Base-by-base conservation (phyloP, 176 grass and related monocot genomes). In the Musa acuminata region DNA sequence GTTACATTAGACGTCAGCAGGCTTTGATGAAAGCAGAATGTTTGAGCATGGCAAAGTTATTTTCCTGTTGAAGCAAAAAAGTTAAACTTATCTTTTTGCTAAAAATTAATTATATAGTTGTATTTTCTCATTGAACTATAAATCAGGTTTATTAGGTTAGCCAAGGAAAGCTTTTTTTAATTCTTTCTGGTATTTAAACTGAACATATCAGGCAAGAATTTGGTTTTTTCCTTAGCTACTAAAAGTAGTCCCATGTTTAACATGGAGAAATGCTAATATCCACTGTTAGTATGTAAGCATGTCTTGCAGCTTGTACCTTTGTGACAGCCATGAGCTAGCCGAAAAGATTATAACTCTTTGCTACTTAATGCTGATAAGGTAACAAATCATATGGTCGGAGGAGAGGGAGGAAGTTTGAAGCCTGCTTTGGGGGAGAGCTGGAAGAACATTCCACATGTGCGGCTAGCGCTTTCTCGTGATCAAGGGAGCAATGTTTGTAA, bases 351-450 rank as follows among this genome's bases (percentile, higher is more conserved):
- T 19, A 48, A 69, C 29, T n/a, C 35, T 69, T 67, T 43, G 13
- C 51, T 70, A 17, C 29, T 19, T 50, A 17, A 70, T 70, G 19
- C n/a, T n/a, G 19, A 70, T 51, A 20, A 70, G 67, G 67, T 70
- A 70, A 51, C 67, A 17, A 70, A 70, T 70, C 48, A 70, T 51
- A 70, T 70, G 67, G 67, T 70, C 9, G 67, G 43, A 50, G 67
- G 67, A 51, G 43, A 70, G 19, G 43, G 2, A 12, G 67, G 67
- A 51, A 49, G 51, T 70, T 48, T 70, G 51, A 92, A 92, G 65
- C 84, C 82, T 81, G 90, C 87, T 57, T 80, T 89, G 71, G 90
- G 90, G 16, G 84, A 85, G 82, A 89, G 84, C 78, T 92, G 84
- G 90, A 92, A 78, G 86, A 70, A 63, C 54, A 85, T 81, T 84